Base-by-base conservation (phyloP, 2,329 filamentous ascomycete genomes). In the Penicillium sp. region DNA sequence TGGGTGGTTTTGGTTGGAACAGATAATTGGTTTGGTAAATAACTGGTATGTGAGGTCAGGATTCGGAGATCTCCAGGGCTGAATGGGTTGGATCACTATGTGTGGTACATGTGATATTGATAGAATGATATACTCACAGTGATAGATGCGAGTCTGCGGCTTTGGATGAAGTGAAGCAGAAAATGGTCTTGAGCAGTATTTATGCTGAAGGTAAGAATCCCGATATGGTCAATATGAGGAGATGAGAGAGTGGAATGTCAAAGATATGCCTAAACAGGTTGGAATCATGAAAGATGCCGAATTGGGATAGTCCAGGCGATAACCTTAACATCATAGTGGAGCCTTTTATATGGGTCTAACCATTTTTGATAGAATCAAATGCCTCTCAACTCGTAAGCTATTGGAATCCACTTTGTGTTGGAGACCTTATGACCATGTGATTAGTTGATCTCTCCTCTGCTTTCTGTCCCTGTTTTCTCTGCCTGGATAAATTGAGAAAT, bases 221-320 rank as follows among this genome's bases (percentile, higher is more conserved):
- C 12, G 19, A 42, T 40, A 8, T 36, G 37, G 51, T 41, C 16
- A 53, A 42, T 30, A 33, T 37, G 36, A 33, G 5, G 51, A 53
- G 50, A 41, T 2, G 10, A 5, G 4, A 12, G n/a, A 11, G 9
- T 22, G 16, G 38, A n/a, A 35, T 31, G 42, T 48, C 28, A 33
- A 48, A 41, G 19, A 47, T 28, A 35, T 40, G 50, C 31, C 28
- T 25, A 30, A 46, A 40, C 35, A 33, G 51, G 53, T 36, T n/a
- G 43, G 17, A 43, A 16, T 22, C 5, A 12, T 22, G 25, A n/a
- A 40, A n/a, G 1, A 40, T 41, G 42, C 57, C 55, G 10, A 2
- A 55, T 55, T 31, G 50, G 58, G 50, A 53, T 46, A 43, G 48
- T 58, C 48, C 36, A 47, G 17, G 47, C 53, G 56, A 59, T 40